phyloP scores from a whole-genome alignment of 2,329 filamentous ascomycete genomes.

The Hypomyces perniciosus region DNA sequence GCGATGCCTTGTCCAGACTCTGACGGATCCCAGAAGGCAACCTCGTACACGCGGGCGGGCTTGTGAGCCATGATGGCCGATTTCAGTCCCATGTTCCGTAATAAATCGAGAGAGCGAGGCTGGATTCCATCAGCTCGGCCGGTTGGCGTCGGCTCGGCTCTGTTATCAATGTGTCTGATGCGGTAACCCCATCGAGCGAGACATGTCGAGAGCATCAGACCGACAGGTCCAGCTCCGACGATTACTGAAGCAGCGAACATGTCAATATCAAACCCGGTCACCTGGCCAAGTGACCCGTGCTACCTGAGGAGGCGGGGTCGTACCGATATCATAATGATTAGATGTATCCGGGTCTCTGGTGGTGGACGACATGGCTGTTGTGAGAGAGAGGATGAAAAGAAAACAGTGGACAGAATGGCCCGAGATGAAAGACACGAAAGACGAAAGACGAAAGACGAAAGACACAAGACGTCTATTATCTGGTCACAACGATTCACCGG shows the following conservation, averaged over 20 bases:
- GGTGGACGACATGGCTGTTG: constrained; percentile 5
- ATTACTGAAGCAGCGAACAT: constrained; percentile 52
- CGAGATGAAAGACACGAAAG: background rate
- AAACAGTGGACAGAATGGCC: background rate
- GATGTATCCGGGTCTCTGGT: constrained; percentile 4
- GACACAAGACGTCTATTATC: too few relatives aligned
- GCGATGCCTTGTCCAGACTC: constrained; percentile 51
- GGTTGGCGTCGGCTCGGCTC: constrained; percentile 74
- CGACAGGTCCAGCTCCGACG: constrained; percentile 82
- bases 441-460: too few relatives aligned
- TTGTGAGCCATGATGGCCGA: constrained; percentile 80
- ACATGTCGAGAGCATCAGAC: constrained; percentile 80
- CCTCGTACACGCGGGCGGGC: constrained; percentile 78
- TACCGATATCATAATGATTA: constrained; percentile 10
- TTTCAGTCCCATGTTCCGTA: constrained; percentile 87
- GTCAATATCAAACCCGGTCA: background rate
- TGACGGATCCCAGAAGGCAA: constrained; percentile 66
- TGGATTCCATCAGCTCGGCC: constrained; percentile 90
- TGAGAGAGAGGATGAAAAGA: background rate
- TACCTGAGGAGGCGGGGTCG: background rate
- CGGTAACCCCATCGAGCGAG: constrained; percentile 90
- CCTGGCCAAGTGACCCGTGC: background rate
- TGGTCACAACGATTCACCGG: too few relatives aligned
- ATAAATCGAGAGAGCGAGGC: constrained; percentile 77
- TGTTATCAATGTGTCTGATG: constrained; percentile 92